Base-by-base conservation (phyloP, 2,329 filamentous ascomycete species). In the Alternaria dauci region DNA sequence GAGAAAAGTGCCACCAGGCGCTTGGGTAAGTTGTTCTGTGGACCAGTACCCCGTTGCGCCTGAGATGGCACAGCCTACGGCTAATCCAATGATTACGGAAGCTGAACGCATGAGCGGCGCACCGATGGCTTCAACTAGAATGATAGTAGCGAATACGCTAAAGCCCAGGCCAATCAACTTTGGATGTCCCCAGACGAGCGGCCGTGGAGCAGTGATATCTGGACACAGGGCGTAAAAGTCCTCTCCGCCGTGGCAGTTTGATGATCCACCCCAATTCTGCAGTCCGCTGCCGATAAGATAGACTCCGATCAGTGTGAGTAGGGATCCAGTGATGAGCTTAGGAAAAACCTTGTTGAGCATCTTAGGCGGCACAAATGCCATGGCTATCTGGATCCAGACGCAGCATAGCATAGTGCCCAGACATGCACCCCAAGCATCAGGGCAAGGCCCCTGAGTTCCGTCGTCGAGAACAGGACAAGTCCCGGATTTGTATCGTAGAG, bases 341-440 rank as follows among this genome's bases (percentile, higher is more conserved):
- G 72, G 70, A 32, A 75, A 74, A 12, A 74, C 20, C 9, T 54
- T 64, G 44, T 72, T 71, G 4, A 75, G 53, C 1, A 67, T 55
- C 41, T 62, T 69, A 1, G 71, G 70, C 8, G 71, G 71, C 1
- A 75, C 68, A 23, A 75, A 70, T 18, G 69, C 64, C 66, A 74
- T 67, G 23, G 55, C 60, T 36, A 67, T 60, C 30, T 69, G 67
- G 5, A 73, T 63, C 69, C 79, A 82, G 5, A 81, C 80, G 5
- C 80, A 82, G 60, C 81, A 83, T 11, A 83, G 70, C 64, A 82
- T 80, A 9, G 68, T 71, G 8, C 71, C 70, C 8, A 74, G 48
- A 18, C 68, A 57, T 5, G 72, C 72, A n/a, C 72, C 71, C 64
- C 70, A 75, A 8, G 68, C 70, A 14, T 71, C 66, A 9, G 66